Conservation (phyloP, 2,329 filamentous ascomycete genomes). For the Ustulina deusta region DNA sequence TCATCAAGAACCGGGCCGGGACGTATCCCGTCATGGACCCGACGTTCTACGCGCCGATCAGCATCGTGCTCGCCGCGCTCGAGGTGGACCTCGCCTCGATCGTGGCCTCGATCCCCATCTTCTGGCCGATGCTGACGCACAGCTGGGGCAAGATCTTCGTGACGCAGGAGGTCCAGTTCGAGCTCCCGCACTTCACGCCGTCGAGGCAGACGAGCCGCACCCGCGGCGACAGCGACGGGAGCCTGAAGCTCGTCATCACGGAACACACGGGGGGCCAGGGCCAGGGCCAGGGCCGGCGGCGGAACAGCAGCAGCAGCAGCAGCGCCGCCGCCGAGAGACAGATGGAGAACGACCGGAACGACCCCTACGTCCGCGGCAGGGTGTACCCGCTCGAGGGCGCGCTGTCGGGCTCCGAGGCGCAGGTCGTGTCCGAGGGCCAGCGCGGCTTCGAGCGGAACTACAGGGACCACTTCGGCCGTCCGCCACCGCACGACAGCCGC, state of each 20-base stretch:
- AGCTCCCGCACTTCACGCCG: constrained; percentile 21
- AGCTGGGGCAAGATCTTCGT: constrained; percentile 52
- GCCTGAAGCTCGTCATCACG: constrained; percentile 33
- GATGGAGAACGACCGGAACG: constrained; percentile 38
- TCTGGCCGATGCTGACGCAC: constrained; percentile 50
- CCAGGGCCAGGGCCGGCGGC: background rate
- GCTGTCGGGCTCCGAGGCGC: constrained; percentile 31
- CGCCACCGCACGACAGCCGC: background rate
- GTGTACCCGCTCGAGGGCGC: constrained; percentile 43
- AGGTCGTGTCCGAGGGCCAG: constrained; percentile 47
- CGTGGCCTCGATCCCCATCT: constrained; percentile 51
- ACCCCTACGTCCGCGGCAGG: constrained; percentile 40
- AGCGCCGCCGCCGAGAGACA: constrained; percentile 1
- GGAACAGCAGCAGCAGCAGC: background rate
- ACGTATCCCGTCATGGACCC: constrained; percentile 53
- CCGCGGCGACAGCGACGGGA: constrained; percentile 36
- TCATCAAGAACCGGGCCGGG: constrained; percentile 48
- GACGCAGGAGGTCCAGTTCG: constrained; percentile 51
- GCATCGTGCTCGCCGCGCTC: constrained; percentile 51
- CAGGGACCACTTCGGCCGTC: constrained; percentile 38
- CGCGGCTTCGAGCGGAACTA: constrained; percentile 45
- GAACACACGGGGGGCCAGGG: too few relatives aligned
- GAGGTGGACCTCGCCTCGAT: constrained; percentile 52
- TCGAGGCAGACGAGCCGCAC: constrained; percentile 18
- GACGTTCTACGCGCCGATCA: constrained; percentile 52